phyloP scores from a whole-genome alignment of 352 stramenopile species.

The Salisapilia sapeloensis region DNA sequence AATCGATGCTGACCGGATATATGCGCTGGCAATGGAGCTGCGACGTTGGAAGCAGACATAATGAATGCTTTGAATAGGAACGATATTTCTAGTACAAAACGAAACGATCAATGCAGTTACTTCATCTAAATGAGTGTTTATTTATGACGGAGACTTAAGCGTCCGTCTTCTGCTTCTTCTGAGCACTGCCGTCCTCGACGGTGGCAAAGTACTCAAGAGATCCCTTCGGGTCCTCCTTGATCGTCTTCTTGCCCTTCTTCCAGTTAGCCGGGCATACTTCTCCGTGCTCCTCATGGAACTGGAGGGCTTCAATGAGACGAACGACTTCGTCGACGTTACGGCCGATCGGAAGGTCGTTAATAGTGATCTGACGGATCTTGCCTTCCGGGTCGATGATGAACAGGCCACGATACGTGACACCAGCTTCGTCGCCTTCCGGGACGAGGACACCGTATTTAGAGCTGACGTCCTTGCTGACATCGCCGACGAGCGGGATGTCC shows the following conservation, averaged over 20 bases:
- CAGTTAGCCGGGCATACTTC: constrained; percentile 84
- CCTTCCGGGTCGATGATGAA: constrained; percentile 86
- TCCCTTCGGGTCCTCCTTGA: constrained; percentile 69
- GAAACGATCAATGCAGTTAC: not conserved
- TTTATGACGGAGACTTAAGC: not conserved
- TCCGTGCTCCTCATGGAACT: constrained; percentile 83
- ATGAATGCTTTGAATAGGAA: no score
- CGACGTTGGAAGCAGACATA: no score
- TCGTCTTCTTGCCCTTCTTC: constrained; percentile 79
- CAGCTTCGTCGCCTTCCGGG: constrained; percentile 35
- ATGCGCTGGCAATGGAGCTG: no score
- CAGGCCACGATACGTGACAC: constrained; percentile 70
- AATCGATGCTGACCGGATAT: no score
- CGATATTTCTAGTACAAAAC: no score
- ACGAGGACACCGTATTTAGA: constrained; percentile 77
- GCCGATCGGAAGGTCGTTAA: constrained; percentile 81
- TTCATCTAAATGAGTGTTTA: not conserved
- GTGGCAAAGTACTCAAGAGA: constrained; percentile 65
- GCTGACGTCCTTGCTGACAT: constrained; percentile 77
- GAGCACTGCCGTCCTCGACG: constrained; percentile 1
- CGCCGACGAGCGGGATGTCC: constrained; percentile 82
- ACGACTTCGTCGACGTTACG: constrained; percentile 84
- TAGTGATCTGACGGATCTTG: constrained; percentile 64
- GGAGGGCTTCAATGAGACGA: constrained; percentile 83
- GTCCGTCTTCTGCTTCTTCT: no score